phyloP scores from a whole-genome alignment of 2,329 filamentous ascomycete species.

The Bretziella fagacearum region DNA sequence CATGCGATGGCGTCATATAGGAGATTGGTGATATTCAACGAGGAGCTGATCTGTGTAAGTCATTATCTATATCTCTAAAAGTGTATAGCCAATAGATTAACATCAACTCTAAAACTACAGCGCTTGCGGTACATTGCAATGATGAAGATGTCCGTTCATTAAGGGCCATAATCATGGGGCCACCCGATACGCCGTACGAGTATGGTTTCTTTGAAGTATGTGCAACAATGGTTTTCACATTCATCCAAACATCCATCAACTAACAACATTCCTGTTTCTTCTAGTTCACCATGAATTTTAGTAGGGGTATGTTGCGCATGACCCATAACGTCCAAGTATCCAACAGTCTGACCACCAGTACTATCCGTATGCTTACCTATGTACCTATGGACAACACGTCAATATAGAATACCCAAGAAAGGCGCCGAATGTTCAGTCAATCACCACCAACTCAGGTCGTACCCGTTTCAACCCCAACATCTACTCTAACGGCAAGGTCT shows the following conservation, averaged over 20 bases:
- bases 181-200: conserved; percentile 88
- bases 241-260: neutral
- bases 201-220: conserved; percentile 90
- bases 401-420: conserved; percentile 64
- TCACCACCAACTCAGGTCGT: conserved; percentile 76
- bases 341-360: too few relatives aligned
- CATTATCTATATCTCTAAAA: neutral
- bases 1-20: conserved; percentile 27
- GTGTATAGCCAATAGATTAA: neutral
- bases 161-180: conserved; percentile 75
- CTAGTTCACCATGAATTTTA: conserved; percentile 65
- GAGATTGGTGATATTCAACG: conserved; percentile 77
- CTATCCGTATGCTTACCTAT: neutral
- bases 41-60: conserved; percentile 64
- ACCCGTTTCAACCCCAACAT: conserved; percentile 96
- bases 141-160: conserved; percentile 82
- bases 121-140: conserved; percentile 70
- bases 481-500: conserved; percentile 80
- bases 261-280: neutral
- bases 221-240: conserved; percentile 14
- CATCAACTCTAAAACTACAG: conserved; percentile 26
- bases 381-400: conserved; percentile 6
- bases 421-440: conserved; percentile 43
- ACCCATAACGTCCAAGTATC: too few relatives aligned
- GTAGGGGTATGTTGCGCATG: conserved; percentile 39